Base-by-base conservation (phyloP, 1,284 basidiomycete species). In the Inonotus hispidus region DNA sequence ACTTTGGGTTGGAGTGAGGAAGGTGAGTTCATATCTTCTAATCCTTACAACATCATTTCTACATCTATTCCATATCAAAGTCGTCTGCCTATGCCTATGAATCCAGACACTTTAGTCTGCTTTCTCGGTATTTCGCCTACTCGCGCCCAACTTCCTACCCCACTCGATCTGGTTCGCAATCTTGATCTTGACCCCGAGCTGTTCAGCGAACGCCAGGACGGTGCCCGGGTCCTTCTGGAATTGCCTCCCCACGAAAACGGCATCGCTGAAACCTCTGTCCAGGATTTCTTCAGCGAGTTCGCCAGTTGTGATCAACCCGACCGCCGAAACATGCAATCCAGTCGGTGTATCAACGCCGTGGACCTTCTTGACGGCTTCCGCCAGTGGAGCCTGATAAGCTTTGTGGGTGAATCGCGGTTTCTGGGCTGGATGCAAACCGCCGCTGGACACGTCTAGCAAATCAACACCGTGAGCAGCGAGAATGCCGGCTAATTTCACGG, bases 281-380 rank as follows among this genome's bases (percentile, higher is more conserved):
- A 93, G 71, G 67, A 88, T 84, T 6, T 79, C 77, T 69, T 93
- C 85, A 2, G 88, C 87, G 68, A 88, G 79, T 21, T 77, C 66
- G 1, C 85, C 79, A 11, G 83, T 78, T 0, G 82, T 88, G 68
- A 94, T 89, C 54, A 88, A 71, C 1, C 92, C 92, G n/a, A 93
- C 91, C 71, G 14, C 84, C 83, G 59, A 91, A 66, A 41, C 79
- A 71, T 0, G 83, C 82, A 62, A 86, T 74, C n/a, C n/a, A n/a
- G n/a, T n/a, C n/a, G n/a, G n/a, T n/a, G n/a, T n/a, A n/a, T n/a
- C n/a, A n/a, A n/a, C n/a, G n/a, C n/a, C n/a, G n/a, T n/a, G n/a
- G 4, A 82, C 78, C 63, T 82, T 79, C 75, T 90, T 91, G 68
- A 93, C 71, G 39, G 78, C 80, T 65, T 82, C 83, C 0, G 90